Conservation (phyloP, 1,284 basidiomycete species). For the Melampsora americana region DNA sequence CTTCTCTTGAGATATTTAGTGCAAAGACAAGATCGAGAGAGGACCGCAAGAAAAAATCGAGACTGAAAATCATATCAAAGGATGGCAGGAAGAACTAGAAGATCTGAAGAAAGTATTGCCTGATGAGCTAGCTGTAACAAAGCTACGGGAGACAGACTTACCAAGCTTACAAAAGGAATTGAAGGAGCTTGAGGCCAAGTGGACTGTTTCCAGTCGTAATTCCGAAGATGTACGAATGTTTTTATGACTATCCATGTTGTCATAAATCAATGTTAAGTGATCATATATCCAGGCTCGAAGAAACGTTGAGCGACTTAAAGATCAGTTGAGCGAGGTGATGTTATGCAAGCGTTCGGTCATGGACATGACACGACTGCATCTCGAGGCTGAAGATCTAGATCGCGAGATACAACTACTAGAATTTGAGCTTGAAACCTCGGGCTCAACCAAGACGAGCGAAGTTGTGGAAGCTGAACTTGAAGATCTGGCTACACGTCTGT, state of each 20-base stretch:
- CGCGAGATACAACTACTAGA: conserved; percentile 68
- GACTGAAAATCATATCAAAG: conserved; percentile 59
- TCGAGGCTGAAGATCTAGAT: conserved; percentile 66
- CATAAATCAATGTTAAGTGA: not conserved
- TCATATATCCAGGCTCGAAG: conserved; percentile 46
- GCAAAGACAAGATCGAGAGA: conserved; percentile 23
- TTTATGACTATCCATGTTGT: not conserved
- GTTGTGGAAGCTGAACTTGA: conserved; percentile 77
- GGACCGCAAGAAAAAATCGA: conserved; percentile 51
- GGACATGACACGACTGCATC: conserved; percentile 64
- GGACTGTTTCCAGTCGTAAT: conserved; percentile 60
- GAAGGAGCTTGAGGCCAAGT: conserved; percentile 60
- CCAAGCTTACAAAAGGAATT: conserved; percentile 68
- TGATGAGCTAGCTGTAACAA: conserved; percentile 54
- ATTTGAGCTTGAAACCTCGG: conserved; percentile 66
- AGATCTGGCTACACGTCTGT: conserved; percentile 66
- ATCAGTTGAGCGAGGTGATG: conserved; percentile 62
- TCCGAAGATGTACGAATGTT: conserved; percentile 62
- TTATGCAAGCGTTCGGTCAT: conserved; percentile 66
- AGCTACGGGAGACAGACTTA: conserved; percentile 64
- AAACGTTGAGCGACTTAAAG: conserved; percentile 52
- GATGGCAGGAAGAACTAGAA: conserved; percentile 65
- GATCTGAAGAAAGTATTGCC: conserved; percentile 64
- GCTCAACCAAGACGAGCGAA: conserved; percentile 74
- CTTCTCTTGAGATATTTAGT: not conserved